A percentile compares a stretch with the other conserved stretches of the same genome.
phyloP scores from a whole-genome alignment of 805 yeast species.

The Soucietia sequanensis region DNA sequence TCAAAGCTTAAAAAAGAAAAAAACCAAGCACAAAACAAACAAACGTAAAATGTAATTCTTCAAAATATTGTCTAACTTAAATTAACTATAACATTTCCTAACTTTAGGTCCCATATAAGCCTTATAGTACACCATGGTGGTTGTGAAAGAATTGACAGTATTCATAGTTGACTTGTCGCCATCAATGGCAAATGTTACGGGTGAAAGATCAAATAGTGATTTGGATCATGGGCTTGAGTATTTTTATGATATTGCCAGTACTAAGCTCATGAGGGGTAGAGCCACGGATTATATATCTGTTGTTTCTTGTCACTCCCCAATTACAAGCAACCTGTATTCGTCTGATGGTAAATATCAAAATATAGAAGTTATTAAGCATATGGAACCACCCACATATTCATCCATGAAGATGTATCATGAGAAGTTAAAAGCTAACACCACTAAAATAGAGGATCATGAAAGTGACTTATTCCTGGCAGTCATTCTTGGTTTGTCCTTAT shows the following conservation, averaged over 20 bases:
- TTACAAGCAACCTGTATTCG: constrained; percentile 11
- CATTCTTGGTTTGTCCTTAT: constrained; percentile 33
- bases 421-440: constrained; percentile 7
- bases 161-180: constrained; percentile 52
- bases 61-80: too few species aligned
- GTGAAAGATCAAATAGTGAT: constrained; percentile 22
- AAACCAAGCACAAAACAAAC: too few species aligned
- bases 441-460: constrained; percentile 7
- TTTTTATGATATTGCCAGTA: constrained; percentile 37
- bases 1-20: too few species aligned
- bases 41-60: too few species aligned
- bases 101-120: too few species aligned
- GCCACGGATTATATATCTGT: constrained; percentile 41
- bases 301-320: constrained; percentile 23
- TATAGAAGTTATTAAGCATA: constrained; percentile 17
- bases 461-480: constrained; percentile 29
- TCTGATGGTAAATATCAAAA: constrained; percentile 14
- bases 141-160: constrained; percentile 41
- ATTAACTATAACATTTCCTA: too few species aligned
- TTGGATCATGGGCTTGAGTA: constrained; percentile 39
- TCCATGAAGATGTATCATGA: constrained; percentile 12
- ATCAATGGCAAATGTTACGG: constrained; percentile 37
- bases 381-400: constrained; percentile 17
- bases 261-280: constrained; percentile 23
- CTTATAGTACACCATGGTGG: too few species aligned